Evolutionary conservation across 1,284 basidiomycete genomes (phyloP).

Genomic region (Puccinia horiana): DNA sequence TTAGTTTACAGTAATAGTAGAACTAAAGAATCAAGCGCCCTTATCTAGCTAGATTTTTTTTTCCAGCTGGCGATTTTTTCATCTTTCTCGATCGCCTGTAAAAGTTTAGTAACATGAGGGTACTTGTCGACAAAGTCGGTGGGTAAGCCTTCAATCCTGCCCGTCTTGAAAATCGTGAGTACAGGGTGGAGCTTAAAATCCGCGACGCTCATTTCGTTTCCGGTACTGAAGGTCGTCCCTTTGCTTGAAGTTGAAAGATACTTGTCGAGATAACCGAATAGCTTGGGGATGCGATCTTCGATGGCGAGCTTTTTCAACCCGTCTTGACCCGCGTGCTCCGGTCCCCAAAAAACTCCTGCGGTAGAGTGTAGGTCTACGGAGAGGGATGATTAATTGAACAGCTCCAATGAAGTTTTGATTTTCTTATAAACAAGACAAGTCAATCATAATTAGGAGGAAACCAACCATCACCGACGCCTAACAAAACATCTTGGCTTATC

Average conservation of each 20-base stretch:
- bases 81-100: conserved; percentile 6
- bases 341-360: background rate
- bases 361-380: background rate
- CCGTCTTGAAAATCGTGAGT: background rate
- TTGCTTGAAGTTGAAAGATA: background rate
- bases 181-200: background rate
- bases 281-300: background rate
- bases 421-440: too few relatives aligned
- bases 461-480: background rate
- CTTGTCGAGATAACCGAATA: background rate
- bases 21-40: background rate
- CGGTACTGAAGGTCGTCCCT: conserved; percentile 18
- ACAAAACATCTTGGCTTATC: background rate
- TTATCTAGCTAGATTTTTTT: background rate
- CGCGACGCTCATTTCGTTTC: conserved; percentile 5
- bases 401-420: background rate
- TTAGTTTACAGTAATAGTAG: too few relatives aligned
- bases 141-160: conserved; percentile 5
- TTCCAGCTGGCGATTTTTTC: conserved; percentile 23
- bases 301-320: background rate
- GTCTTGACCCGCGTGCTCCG: background rate
- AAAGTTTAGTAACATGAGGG: conserved; percentile 3
- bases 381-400: background rate
- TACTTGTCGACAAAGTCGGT: conserved; percentile 11
- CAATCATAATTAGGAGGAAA: background rate